Percentiles rank a stretch among this genome's conserved stretches.
phyloP scores from a whole-genome alignment of 768 basidiomycete genomes.

The Leccinellum rugosiceps region DNA sequence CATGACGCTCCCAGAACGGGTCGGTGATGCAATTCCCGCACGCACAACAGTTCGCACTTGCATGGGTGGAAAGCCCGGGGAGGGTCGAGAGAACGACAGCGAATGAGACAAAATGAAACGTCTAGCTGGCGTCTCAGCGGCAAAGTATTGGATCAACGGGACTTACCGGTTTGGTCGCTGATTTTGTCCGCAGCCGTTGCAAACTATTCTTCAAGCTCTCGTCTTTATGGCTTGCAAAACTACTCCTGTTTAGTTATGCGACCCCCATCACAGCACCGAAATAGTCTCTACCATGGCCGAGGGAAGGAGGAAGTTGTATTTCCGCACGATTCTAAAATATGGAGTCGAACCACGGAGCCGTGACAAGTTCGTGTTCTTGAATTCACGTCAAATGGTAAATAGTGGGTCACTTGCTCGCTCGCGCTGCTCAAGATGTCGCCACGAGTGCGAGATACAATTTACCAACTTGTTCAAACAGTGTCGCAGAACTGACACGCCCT shows the following conservation, averaged over 20 bases:
- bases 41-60: background rate
- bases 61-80: background rate
- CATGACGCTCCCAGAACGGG: background rate
- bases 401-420: no score
- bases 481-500: no score
- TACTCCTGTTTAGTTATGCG: no score
- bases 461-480: no score
- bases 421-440: no score
- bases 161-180: background rate
- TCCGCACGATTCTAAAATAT: no score
- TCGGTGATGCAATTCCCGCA: constrained; percentile 1
- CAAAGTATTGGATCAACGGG: background rate
- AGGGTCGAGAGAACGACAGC: background rate
- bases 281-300: no score
- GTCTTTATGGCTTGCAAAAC: background rate
- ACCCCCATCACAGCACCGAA: no score
- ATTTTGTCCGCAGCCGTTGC: background rate
- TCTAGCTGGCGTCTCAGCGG: background rate
- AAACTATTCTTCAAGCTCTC: background rate
- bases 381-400: no score
- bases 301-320: no score
- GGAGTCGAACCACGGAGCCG: no score
- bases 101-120: background rate
- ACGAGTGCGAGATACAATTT: background rate
- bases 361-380: no score